Percentiles rank a stretch among this genome's conserved stretches.
Conservation (phyloP, 306 rosid genomes). For the Potentilla sterilis region DNA sequence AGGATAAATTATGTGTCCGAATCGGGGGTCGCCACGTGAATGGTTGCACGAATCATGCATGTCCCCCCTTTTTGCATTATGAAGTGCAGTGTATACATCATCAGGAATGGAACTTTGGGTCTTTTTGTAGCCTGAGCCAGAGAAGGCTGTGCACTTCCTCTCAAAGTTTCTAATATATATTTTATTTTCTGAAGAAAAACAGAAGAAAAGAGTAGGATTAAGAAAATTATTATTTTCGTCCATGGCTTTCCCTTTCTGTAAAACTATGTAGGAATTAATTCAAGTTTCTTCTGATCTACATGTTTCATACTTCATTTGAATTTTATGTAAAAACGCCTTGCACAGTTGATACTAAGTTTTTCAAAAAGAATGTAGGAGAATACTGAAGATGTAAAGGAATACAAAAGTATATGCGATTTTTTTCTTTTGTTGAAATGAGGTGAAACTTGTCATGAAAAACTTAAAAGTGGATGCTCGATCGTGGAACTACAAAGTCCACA, state of each 20-base stretch:
- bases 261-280: constrained; percentile 7
- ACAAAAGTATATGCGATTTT: not conserved
- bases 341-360: not conserved
- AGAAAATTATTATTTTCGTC: not conserved
- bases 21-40: constrained; percentile 76
- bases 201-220: not conserved
- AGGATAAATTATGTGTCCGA: constrained; percentile 61
- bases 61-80: constrained; percentile 28
- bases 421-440: no score
- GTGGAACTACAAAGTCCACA: not conserved
- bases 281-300: not conserved
- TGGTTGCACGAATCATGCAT: constrained; percentile 5
- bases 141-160: constrained; percentile 7
- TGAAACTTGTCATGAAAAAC: no score
- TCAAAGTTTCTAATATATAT: constrained; percentile 2
- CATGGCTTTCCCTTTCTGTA: constrained; percentile 9
- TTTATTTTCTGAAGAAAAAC: not conserved
- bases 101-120: constrained; percentile 23
- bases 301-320: not conserved
- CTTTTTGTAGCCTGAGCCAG: constrained; percentile 27
- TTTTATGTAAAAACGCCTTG: not conserved
- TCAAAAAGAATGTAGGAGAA: not conserved
- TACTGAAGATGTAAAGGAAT: not conserved
- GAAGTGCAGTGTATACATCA: constrained; percentile 49
- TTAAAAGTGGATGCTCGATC: not conserved